phyloP scores from a whole-genome alignment of 495 filamentous ascomycete genomes.

The Penicillium canescens region DNA sequence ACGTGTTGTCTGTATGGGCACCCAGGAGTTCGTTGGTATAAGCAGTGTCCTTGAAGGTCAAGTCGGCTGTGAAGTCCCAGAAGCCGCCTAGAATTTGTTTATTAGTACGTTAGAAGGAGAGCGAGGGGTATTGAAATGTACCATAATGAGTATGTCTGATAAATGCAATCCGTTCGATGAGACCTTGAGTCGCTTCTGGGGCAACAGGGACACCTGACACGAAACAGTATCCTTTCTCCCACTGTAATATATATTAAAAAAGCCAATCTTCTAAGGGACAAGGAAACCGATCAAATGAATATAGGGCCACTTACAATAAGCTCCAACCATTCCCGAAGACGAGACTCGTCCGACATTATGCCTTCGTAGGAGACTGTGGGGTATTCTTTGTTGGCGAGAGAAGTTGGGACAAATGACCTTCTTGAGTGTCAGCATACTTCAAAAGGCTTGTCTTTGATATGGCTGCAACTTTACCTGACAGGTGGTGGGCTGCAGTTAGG shows the following conservation, averaged over 20 bases:
- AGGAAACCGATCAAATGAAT: background rate
- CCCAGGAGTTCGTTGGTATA: conserved; percentile 78
- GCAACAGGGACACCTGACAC: conserved; percentile 64
- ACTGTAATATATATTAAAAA: conserved; percentile 27
- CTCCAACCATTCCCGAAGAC: conserved; percentile 55
- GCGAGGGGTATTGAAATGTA: conserved; percentile 19
- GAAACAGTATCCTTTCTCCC: conserved; percentile 67
- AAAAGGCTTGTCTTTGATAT: background rate
- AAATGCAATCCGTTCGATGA: conserved; percentile 78
- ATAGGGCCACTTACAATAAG: conserved; percentile 52
- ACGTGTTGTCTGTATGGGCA: conserved; percentile 90
- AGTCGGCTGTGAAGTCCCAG: conserved; percentile 90
- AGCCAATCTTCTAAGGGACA: too few species aligned
- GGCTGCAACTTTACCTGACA: too few species aligned
- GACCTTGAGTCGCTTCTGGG: conserved; percentile 64
- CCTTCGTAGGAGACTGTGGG: conserved; percentile 58
- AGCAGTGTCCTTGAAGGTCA: conserved; percentile 87
- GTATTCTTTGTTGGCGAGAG: conserved; percentile 19
- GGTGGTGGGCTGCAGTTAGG: too few species aligned
- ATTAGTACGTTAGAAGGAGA: background rate
- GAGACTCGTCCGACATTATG: conserved; percentile 58
- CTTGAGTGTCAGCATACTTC: background rate
- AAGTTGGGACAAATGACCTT: conserved; percentile 29
- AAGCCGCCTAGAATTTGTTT: conserved; percentile 63
- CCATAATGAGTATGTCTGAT: conserved; percentile 90